Evolutionary conservation across 1,139 yeast genomes (phyloP), one percentile per base, ranked within the genome.

Genomic region (Kodamaea arcana): DNA sequence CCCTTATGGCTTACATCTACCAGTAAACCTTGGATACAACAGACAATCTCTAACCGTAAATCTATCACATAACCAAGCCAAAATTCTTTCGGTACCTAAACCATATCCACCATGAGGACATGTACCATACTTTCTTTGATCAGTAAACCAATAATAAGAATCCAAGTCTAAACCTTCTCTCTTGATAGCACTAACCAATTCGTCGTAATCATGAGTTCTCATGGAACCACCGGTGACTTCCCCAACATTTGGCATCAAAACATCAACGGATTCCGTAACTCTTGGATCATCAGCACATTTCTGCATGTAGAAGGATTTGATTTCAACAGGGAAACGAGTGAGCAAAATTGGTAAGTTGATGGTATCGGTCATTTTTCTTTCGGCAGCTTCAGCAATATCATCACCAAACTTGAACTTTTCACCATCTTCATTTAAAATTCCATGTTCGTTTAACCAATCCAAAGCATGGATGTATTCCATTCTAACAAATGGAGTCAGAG

Each of bases 41-140:
- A 95, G 84, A 65, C 98, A 92, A 62, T 92, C 98, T 71, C 97
- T 84, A 44, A 92, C 97, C 26, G 98, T 94, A 72, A 80, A 92
- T 65, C 98, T 78, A 75, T 90, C 83, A 69, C 97, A 88, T 59
- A 92, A 75, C 98, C 98, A 92, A 25, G 98, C 98, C 50, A 92
- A 74, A 53, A 92, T 86, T 69, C 99, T 85, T 71, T 92, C 99
- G 33, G 97, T 86, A 48, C 99, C 99, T 47, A 92, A 67, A 54
- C 99, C 99, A 67, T 92, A 92, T 48, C 99, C 99, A 62, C 99
- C 99, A 58, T 92, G 98, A 32, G 97, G 97, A 66, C 87, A 86
- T 17, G 97, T 83, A 61, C 99, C 99, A 65, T 94, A 90, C 66
- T 83, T 83, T 67, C 98, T 82, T 69, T 83, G 94, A 61, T 92